Conservation (phyloP, 345 rosid species). For the Eucalyptus cladocalyx region DNA sequence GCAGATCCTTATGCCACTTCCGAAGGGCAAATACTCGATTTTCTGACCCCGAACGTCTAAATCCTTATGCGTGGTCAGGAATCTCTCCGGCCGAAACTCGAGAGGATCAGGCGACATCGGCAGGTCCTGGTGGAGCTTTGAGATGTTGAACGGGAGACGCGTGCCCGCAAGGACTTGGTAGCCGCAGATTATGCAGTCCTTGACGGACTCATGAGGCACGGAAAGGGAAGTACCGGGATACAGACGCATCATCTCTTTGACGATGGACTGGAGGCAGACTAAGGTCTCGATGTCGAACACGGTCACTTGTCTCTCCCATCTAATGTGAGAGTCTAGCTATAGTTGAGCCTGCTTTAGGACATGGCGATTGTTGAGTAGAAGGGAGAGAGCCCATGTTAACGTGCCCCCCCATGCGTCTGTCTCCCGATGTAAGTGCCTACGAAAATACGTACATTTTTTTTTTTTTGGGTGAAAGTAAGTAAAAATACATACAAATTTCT, state of each 20-base stretch:
- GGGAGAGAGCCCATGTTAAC: slow-evolving; percentile 50
- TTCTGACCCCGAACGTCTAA: slow-evolving; percentile 31
- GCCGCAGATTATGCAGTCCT: slow-evolving; percentile 36
- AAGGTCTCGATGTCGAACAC: slow-evolving; percentile 39
- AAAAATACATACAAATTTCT: background rate
- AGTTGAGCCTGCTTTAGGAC: slow-evolving; percentile 29
- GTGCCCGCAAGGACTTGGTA: slow-evolving; percentile 30
- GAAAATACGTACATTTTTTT: background rate
- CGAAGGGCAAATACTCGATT: slow-evolving; percentile 36
- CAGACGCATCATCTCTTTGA: slow-evolving; percentile 50
- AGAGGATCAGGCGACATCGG: slow-evolving; percentile 16
- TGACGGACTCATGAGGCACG: slow-evolving; percentile 34
- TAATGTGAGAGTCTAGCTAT: slow-evolving; percentile 37
- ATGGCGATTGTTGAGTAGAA: slow-evolving; percentile 35
- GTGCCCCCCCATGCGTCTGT: slow-evolving; percentile 29
- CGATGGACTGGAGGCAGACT: slow-evolving; percentile 39
- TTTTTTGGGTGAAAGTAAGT: no score
- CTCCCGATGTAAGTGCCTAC: slow-evolving; percentile 43
- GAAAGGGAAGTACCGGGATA: slow-evolving; percentile 50
- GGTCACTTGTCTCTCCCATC: slow-evolving; percentile 26
- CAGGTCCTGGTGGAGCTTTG: slow-evolving; percentile 46
- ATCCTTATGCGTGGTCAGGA: slow-evolving; percentile 15
- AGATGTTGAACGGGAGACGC: slow-evolving; percentile 29
- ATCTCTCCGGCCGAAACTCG: slow-evolving; percentile 39
- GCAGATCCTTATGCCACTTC: slow-evolving; percentile 39